Conservation (phyloP, 257 asterid genomes). For the Linderniella brevidens region DNA sequence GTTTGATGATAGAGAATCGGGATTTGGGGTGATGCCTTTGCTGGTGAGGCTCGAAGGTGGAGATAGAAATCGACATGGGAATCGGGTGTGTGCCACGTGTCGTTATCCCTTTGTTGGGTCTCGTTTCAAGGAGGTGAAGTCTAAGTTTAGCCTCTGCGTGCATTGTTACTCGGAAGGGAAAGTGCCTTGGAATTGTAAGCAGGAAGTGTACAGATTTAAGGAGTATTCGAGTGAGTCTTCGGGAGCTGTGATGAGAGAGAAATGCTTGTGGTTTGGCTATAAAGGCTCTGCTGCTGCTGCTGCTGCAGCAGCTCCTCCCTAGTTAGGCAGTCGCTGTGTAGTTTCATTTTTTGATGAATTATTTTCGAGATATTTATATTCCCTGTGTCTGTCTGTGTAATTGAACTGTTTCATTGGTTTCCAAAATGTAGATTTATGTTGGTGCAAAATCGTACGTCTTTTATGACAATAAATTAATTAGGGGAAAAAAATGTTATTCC, state of each 20-base stretch:
- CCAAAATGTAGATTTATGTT: too few relatives aligned
- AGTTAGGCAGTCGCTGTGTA: too few relatives aligned
- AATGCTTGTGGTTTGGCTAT: constrained; percentile 75
- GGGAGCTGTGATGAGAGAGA: constrained; percentile 84
- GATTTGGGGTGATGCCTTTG: constrained; percentile 64
- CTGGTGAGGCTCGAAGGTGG: constrained; percentile 74
- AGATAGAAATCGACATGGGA: constrained; percentile 87
- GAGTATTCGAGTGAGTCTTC: constrained; percentile 69
- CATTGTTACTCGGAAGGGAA: constrained; percentile 93
- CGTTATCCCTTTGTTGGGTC: constrained; percentile 82
- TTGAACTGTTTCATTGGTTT: too few relatives aligned
- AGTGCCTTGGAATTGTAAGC: constrained; percentile 61
- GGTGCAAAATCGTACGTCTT: too few relatives aligned
- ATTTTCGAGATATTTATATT: too few relatives aligned
- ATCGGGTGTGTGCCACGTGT: constrained; percentile 68
- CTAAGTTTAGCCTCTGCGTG: constrained; percentile 58
- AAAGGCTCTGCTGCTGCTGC: constrained; percentile 52
- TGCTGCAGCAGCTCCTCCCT: constrained; percentile 8
- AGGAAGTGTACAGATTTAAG: constrained; percentile 74
- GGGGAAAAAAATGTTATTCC: constrained; percentile 17
- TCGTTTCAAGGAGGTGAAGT: constrained; percentile 73
- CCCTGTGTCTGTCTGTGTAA: too few relatives aligned
- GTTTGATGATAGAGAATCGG: constrained; percentile 94
- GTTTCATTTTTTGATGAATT: too few relatives aligned
- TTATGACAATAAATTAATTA: too few relatives aligned